Evolutionary conservation across 495 filamentous ascomycete species (phyloP), one percentile per base, ranked within the genome.

Genomic region (Annulohypoxylon nitens): DNA sequence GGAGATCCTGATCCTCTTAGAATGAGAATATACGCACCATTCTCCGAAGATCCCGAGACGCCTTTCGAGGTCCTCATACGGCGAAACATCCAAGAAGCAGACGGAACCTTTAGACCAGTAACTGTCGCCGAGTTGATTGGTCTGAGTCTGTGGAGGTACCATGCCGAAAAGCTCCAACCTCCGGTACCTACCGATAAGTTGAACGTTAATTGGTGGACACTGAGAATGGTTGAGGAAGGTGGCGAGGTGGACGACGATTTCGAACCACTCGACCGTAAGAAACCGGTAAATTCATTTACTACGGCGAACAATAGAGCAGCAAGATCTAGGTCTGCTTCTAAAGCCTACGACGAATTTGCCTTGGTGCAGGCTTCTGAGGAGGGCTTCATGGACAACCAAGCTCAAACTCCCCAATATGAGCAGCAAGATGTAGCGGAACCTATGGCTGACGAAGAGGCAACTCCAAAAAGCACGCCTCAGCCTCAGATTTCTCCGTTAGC

Each of bases 181-280:
- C 62, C 87, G 2, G 85, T 98, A 11, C 85, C 88, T 2, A 82
- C 84, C 16, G 86, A 89, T 33, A 92, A 93, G 75, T 81, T 92
- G 34, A 95, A 93, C 64, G 92, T 97, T 55, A 98, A 98, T 75
- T 88, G 90, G 76, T 99, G 96, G 95, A 92, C 90, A 9, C 81
- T 99, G 14, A 87, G 94, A 33, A 97, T 99, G 93, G 93, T 98
- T 7, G 96, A 99, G 72, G 87, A 88, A 64, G 83, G 82, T 43
- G 95, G 93, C 8, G 96, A 99, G 76, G 92, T 98, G 3, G 96
- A 99, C 73, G 93, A 93, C 74, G 96, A 99, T 77, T 98, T 99
- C 72, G 95, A 94, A 4, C 89, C 96, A 0, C 83, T 98, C 7
- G 89, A 90, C 63, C 88, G 96, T 47, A 94, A 88, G 26, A 91